Evolutionary conservation across 192 early-diverging fungal genomes (phyloP), one percentile per base, ranked within the genome.

Genomic region (Rhizophlyctis rosea): DNA sequence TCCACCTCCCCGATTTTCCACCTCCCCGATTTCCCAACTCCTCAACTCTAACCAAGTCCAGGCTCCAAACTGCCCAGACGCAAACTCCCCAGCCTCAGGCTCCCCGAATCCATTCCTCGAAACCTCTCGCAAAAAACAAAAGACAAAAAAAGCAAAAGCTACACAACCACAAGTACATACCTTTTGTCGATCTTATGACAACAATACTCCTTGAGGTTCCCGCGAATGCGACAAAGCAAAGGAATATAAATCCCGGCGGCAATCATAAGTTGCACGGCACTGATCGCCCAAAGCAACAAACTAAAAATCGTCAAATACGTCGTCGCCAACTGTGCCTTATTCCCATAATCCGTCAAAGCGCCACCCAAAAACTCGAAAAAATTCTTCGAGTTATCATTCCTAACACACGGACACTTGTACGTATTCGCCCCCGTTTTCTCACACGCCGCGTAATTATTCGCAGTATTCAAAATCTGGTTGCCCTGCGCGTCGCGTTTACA

Each of bases 121-220:
- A n/a, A n/a, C n/a, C n/a, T n/a, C n/a, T n/a, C n/a, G n/a, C n/a
- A n/a, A 18, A 5, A 24, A n/a, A 39, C 39, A 44, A 44, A 18
- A 44, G 39, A 44, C 39, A 18, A 44, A 18, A 44, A 44, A 44
- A 13, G 18, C 7, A 44, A 18, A 44, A 7, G 7, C 39, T 44
- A 7, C 9, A 44, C 7, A 44, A 44, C 39, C 39, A 7, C 14
- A 7, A 52, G 24, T 9, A 33, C 61, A 4, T 81, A 91, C 90
- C 92, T 65, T 71, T 94, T 94, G 72, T 94, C 91, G 47, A 94
- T 85, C 71, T 91, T 91, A 76, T 91, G 89, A 55, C 87, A 90
- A 56, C 87, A 89, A 67, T 86, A 94, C 65, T 94, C 92, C 68
- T 94, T 94, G 51, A 94, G 71, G 64, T 93, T 94, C 21, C 92